Evolutionary conservation across 1,284 basidiomycete genomes (phyloP), one percentile per base, ranked within the genome.

Genomic region (Fomitopsis betulina): DNA sequence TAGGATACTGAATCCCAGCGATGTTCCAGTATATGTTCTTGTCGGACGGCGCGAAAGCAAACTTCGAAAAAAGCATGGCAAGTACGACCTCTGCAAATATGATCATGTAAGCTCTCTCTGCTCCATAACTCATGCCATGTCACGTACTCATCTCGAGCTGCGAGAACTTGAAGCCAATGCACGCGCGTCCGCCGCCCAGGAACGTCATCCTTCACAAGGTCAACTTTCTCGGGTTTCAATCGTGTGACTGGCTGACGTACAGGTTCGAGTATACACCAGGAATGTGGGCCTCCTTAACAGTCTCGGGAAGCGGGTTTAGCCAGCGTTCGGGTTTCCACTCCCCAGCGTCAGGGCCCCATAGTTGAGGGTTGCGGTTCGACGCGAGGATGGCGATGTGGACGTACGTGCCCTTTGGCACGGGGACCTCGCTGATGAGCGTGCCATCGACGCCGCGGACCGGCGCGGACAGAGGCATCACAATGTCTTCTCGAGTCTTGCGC

Each of bases 381-480:
- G 69, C 68, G 1, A 64, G 55, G 15, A 79, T 71, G 1, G 81
- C 75, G 1, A 78, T 67, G 8, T 65, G 64, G 12, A 86, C 58
- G 0, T 62, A 54, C 0, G 76, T 77, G 7, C 79, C 81, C 63
- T 81, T 82, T 12, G 74, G 69, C 30, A 86, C 68, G 0, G 70
- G 57, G 27, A 86, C 66, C 30, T 71, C 70, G 35, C 73, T 67
- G 3, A 79, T 69, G 0, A 65, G 59, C 42, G 72, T 59, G 0
- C 81, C 82, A 2, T 73, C 65, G 4, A 62, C 55, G 0, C 76
- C 77, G 15, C 62, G 65, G 35, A 83, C 62, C 1, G 81, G 82
- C 8, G 66, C 60, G 30, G 70, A 73, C 38, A 85, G 72, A 0
- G 82, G 83, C 19, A 86, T 73, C 2, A 82, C 64, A 50, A 84